Evolutionary conservation across 345 rosid genomes (phyloP), one percentile per base, ranked within the genome.

Genomic region (Melaleuca quinquenervia): DNA sequence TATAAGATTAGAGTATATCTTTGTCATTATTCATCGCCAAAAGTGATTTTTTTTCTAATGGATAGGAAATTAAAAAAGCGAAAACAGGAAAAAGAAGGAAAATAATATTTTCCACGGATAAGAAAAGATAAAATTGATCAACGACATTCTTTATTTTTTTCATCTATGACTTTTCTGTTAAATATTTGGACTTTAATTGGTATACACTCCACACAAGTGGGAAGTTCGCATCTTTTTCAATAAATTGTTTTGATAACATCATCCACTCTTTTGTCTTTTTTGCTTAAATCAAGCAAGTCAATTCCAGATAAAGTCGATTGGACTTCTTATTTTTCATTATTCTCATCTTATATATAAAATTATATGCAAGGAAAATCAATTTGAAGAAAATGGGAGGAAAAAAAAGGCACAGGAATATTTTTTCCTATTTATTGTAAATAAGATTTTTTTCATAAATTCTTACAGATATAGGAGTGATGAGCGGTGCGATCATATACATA

Each of bases 391-490:
- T 27, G 21, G 41, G 21, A 62, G 21, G 75, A 70, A 18, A 5
- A 70, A 64, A 8, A 1, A 45, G 11, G 9, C 6, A 20, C 22
- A 24, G 21, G 3, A 70, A 16, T 18, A 18, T 62, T 29, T 14
- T 70, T 16, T 36, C 18, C 24, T 16, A 36, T 36, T 9, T 70
- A 24, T 70, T 36, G 13, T 70, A 5, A 16, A 32, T 32, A 18
- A 8, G 6, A n/a, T n/a, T 8, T 41, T 8, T 70, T 29, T 4
- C 21, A 8, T 7, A 36, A 64, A 64, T 32, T 18, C 36, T 21
- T 6, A 75, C 50, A 96, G 98, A 96, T 89, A 91, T 95, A 74
- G 98, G 99, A 60, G 99, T 96, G 52, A 96, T 96, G 97, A 95
- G 98, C 90, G 99, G 99, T 62, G 99, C 98, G 1, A 84, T 87